Base-by-base conservation (phyloP, 495 filamentous ascomycete species). In the Xylaria intraflava region DNA sequence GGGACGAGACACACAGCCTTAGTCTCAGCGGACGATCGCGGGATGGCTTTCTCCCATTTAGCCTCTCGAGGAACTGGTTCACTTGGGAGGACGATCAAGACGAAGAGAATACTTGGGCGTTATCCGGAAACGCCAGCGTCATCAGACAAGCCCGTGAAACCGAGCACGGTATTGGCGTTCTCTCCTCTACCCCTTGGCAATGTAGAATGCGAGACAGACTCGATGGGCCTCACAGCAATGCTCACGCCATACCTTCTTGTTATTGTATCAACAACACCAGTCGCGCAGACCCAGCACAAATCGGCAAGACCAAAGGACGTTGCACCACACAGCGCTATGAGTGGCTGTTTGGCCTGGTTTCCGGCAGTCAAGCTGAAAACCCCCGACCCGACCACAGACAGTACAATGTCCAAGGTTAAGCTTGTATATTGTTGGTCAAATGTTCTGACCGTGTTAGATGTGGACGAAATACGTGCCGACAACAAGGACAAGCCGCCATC, bases 371-470 rank as follows among this genome's bases (percentile, higher is more conserved):
- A 87, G 60, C 71, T 97, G 35, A 98, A 96, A 68, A 80, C 83
- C 22, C 78, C 82, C 36, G 83, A 87, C 44, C 71, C 80, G 0
- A 64, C 66, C 19, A 77, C 78, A 17, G 77, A 73, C 3, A 76
- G 71, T 51, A 67, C 74, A 23, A 69, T 80, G 30, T 89, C 87
- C 14, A 83, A 82, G 62, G 83, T 86, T 40, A 97, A 96, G 65
- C 77, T 99, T n/a, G 90, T 88, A 1, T 99, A 97, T 69, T 95
- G 89, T 64, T 99, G 93, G 94, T 96, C 91, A 10, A 96, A 96
- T 62, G 82, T 97, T 26, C 73, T 99, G 52, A 96, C 92, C 0
- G 84, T 97, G 17, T 65, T 97, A 22, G 94, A 99, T 46, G 79
- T 96, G 19, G 83, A 89, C 33, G 86, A 89, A 57, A 74, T 81